Conservation (phyloP, 208 protist genomes). For the Trypanosoma avium region DNA sequence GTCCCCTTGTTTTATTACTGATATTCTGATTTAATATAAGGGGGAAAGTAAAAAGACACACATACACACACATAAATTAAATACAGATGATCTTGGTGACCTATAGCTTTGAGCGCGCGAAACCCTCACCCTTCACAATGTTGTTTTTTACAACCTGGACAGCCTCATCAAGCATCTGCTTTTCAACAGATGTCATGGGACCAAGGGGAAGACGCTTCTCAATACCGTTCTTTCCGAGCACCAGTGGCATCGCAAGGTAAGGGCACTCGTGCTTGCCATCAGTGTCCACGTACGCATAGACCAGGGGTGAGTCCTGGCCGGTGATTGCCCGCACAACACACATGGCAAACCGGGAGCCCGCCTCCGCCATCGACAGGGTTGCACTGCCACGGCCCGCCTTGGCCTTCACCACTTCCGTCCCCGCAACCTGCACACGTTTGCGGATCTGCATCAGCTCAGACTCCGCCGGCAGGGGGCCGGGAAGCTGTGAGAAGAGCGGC, state of each 20-base stretch:
- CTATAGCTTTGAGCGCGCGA: slow-evolving; percentile 83
- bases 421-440: slow-evolving; percentile 92
- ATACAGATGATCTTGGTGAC: not conserved
- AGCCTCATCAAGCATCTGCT: slow-evolving; percentile 30
- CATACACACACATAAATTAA: not conserved
- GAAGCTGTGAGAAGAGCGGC: slow-evolving; percentile 87
- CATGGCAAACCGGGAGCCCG: slow-evolving; percentile 77
- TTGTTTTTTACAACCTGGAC: slow-evolving; percentile 68
- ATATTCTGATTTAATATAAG: too few species aligned
- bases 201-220: slow-evolving; percentile 79
- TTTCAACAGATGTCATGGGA: slow-evolving; percentile 40
- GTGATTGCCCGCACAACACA: slow-evolving; percentile 69
- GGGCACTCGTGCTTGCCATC: slow-evolving; percentile 57
- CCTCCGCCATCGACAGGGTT: slow-evolving; percentile 97
- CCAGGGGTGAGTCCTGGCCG: slow-evolving; percentile 55
- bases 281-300: slow-evolving; percentile 86
- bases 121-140: slow-evolving; percentile 68
- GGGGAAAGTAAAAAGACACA: too few species aligned
- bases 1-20: too few species aligned
- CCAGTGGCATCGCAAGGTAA: slow-evolving; percentile 78
- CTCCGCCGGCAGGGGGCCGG: slow-evolving; percentile 54
- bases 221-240: slow-evolving; percentile 77
- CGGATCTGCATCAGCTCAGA: slow-evolving; percentile 67
- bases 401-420: slow-evolving; percentile 96
- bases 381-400: slow-evolving; percentile 95